Conservation (phyloP, 2,329 filamentous ascomycete genomes). For the Penicillium rolfsii region DNA sequence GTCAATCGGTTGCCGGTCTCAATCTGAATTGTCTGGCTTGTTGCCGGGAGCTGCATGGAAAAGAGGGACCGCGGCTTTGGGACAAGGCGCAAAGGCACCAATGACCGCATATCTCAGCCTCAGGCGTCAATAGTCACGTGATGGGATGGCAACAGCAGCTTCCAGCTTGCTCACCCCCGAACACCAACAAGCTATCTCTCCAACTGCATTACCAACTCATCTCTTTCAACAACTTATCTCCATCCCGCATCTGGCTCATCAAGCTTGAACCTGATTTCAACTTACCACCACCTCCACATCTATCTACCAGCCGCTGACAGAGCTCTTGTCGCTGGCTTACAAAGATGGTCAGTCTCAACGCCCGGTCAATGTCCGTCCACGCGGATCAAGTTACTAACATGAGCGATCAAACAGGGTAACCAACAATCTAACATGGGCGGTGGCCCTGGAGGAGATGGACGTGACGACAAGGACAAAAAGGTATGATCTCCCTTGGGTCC, state of each 20-base stretch:
- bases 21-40: constrained; percentile 11
- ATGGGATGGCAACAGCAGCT: constrained; percentile 30
- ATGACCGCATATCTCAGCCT: constrained; percentile 23
- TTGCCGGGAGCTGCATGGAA: background rate
- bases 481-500: constrained; percentile 47
- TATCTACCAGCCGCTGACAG: constrained; percentile 17
- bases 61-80: background rate
- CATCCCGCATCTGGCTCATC: constrained; percentile 7
- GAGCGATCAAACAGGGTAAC: constrained; percentile 47
- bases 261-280: background rate
- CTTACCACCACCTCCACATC: background rate
- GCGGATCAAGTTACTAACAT: constrained; percentile 29
- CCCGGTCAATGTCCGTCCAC: constrained; percentile 12
- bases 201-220: constrained; percentile 22
- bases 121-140: constrained; percentile 24
- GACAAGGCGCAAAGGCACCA: constrained; percentile 22
- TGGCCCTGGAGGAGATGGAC: constrained; percentile 72
- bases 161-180: constrained; percentile 27
- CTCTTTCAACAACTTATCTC: constrained; percentile 16
- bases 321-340: constrained; percentile 27
- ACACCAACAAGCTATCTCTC: constrained; percentile 19
- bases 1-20: background rate
- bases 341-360: constrained; percentile 41
- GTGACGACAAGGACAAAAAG: constrained; percentile 93
- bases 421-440: constrained; percentile 80